Percentiles rank a stretch among this genome's conserved stretches.
Evolutionary conservation across 306 rosid species (phyloP).

Genomic region (Geum urbanum): DNA sequence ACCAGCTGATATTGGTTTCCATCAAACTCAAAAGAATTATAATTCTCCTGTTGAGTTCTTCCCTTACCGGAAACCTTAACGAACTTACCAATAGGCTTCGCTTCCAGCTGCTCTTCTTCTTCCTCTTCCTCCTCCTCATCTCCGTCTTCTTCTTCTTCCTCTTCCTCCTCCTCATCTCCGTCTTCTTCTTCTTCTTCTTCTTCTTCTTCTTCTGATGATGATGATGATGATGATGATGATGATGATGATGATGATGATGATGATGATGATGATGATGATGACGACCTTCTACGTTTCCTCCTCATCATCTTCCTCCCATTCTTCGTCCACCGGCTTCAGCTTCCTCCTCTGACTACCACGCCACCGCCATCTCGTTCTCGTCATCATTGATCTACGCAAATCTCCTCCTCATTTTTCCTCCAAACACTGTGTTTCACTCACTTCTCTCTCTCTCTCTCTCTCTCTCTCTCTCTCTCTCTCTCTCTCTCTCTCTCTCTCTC

Average conservation of each 20-base stretch:
- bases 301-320: conserved; percentile 21
- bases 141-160: conserved; percentile 1
- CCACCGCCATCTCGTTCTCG: conserved; percentile 37
- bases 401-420: conserved; percentile 61
- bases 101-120: conserved; percentile 51
- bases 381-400: conserved; percentile 73
- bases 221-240: no score
- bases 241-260: no score
- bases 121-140: conserved; percentile 29
- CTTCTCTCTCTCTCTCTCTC: no score
- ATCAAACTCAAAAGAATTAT: conserved; percentile 65
- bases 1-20: conserved; percentile 71
- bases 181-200: conserved; percentile 1
- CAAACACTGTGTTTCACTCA: conserved; percentile 13
- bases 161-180: background rate
- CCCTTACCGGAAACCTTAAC: conserved; percentile 76
- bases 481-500: no score
- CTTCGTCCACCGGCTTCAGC: conserved; percentile 36
- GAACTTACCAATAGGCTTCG: conserved; percentile 70
- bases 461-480: no score
- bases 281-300: background rate
- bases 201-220: no score
- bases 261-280: no score
- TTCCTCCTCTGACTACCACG: conserved; percentile 24
- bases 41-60: conserved; percentile 57